Base-by-base conservation (phyloP, 768 basidiomycete genomes). In the Termitomyces sp. region DNA sequence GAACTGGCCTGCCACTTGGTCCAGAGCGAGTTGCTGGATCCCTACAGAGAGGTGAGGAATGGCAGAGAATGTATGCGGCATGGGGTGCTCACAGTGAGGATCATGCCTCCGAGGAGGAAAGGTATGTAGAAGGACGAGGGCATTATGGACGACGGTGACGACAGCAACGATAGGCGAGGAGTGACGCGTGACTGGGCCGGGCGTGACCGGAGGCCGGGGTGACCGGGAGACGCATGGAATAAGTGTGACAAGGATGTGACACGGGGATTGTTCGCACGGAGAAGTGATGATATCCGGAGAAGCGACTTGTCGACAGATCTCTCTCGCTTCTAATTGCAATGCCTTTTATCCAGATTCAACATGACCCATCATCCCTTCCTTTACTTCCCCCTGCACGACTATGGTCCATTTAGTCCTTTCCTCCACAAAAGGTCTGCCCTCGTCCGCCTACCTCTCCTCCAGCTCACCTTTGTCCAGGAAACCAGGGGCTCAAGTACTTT, bases 101-200 rank as follows among this genome's bases (percentile, higher is more conserved):
- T 90, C 95, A 97, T 97, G 49, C 95, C 94, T 56, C 78, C 85
- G 18, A 98, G 85, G 69, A 98, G 88, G 66, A 89, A 66, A 33
- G 90, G 90, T 54, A 92, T 75, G 69, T 80, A 90, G 61, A 85
- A 68, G 24, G 83, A 80, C 64, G 82, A 75, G 22, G 88, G 80
- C 90, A 92, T 92, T 50, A 68, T 70, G 56, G 72, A 58, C 24
- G 56, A 59, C n/a, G 36, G 35, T 6, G 57, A 52, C 52, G 53
- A 48, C 24, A 43, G 53, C 18, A 30, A 26, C 6, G 20, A 61
- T 44, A 30, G 24, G 24, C 16, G 16, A 38, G 35, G 38, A 56
- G 57, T 54, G 57, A 61, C 32, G 6, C 30, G 50, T 51, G 33
- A 51, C 50, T 24, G 3, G 50, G 63, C 58, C 61, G 59, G 66